Evolutionary conservation across 2,329 filamentous ascomycete genomes (phyloP).

Genomic region (Fusarium kyushuense): DNA sequence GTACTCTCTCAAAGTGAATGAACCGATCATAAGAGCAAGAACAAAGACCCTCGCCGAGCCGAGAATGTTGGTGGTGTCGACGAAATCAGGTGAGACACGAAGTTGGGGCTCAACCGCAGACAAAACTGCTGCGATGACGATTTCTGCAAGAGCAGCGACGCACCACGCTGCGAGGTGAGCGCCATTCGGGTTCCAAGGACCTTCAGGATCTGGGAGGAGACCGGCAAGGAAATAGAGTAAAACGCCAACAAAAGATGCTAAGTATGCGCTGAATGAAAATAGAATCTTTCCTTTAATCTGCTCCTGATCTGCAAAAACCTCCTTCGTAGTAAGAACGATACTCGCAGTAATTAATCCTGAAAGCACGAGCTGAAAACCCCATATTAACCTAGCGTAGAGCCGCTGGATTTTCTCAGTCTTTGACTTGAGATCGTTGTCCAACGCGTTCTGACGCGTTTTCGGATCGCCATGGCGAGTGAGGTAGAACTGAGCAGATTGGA

Average conservation of each 20-base stretch:
- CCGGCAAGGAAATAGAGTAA: constrained; percentile 58
- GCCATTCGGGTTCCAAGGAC: constrained; percentile 56
- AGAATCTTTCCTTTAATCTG: constrained; percentile 43
- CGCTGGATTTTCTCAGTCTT: constrained; percentile 46
- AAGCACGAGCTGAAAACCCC: constrained; percentile 52
- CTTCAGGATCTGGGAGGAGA: constrained; percentile 58
- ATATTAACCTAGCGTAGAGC: constrained; percentile 52
- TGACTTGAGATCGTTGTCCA: constrained; percentile 48
- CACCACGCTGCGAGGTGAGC: constrained; percentile 56
- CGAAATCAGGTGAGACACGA: constrained; percentile 45
- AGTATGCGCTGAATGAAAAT: constrained; percentile 57
- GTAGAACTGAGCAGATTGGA: constrained; percentile 55
- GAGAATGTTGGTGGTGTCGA: constrained; percentile 51
- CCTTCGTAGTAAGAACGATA: constrained; percentile 49
- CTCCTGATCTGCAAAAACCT: constrained; percentile 50
- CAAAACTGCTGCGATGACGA: constrained; percentile 54
- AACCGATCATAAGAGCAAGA: constrained; percentile 52
- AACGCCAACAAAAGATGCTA: constrained; percentile 57
- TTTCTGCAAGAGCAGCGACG: constrained; percentile 52
- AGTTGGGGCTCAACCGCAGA: constrained; percentile 48
- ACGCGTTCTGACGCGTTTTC: constrained; percentile 42
- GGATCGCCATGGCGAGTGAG: constrained; percentile 47
- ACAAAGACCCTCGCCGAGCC: constrained; percentile 51
- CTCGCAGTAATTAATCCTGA: constrained; percentile 52
- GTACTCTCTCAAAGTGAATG: constrained; percentile 50